These are phyloP conservation scores for Aechmea fasciata DNA, from an alignment of 176 grass and related monocot species.

Conservation along the genomic window DNA sequence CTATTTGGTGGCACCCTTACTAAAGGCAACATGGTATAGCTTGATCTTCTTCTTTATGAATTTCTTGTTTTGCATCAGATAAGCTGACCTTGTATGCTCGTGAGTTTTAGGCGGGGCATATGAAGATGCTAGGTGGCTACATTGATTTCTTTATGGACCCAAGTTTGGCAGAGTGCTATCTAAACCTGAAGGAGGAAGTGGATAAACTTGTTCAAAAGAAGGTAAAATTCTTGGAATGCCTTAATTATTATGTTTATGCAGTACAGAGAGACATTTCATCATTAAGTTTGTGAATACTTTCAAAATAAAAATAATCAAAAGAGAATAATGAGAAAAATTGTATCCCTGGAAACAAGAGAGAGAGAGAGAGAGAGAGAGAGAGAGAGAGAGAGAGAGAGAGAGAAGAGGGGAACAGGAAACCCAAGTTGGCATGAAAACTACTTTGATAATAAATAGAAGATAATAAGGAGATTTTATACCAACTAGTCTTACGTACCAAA, in stretches of 20 bases:
- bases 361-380: neutral
- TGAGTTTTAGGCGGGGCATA: constrained; percentile 54
- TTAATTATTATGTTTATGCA: no score
- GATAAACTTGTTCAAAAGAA: constrained; percentile 86
- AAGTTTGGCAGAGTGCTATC: constrained; percentile 72
- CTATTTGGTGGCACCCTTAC: constrained; percentile 68
- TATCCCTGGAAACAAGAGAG: no score
- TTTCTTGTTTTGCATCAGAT: constrained; percentile 7
- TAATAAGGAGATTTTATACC: no score
- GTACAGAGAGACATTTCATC: no score
- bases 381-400: neutral
- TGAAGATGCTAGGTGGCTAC: constrained; percentile 97
- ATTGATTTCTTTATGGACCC: constrained; percentile 98
- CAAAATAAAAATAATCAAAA: no score
- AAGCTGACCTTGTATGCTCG: constrained; percentile 10
- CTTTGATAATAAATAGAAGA: no score
- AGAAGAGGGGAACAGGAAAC: neutral
- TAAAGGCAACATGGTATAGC: constrained; percentile 60
- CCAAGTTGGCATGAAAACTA: no score
- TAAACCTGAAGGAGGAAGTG: constrained; percentile 79
- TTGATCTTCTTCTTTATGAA: constrained; percentile 10
- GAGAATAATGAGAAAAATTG: no score
- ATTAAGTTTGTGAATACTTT: no score
- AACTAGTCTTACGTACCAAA: neutral
- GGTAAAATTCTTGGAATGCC: constrained; percentile 22